These are phyloP conservation scores for Sphagnum tenellum DNA, from an alignment of 225 moss, liverwort and hornwort genomes.

Conservation along the genomic window DNA sequence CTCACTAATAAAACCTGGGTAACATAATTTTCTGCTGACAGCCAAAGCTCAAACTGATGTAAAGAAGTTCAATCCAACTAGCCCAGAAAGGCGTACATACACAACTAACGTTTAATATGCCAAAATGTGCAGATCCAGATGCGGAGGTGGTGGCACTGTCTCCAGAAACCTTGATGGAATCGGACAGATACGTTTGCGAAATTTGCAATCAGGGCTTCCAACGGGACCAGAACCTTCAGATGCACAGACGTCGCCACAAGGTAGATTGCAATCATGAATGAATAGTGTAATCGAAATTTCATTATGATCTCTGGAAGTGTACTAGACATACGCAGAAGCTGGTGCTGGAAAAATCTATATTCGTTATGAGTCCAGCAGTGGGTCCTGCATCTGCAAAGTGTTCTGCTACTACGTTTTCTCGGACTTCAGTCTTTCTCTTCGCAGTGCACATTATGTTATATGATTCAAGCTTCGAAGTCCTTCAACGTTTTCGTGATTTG, in stretches of 20 bases:
- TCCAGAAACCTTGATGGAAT: slow-evolving; percentile 71
- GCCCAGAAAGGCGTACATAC: neutral
- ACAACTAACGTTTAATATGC: neutral
- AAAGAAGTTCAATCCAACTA: neutral
- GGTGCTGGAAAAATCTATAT: neutral
- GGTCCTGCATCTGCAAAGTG: neutral
- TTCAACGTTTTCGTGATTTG: neutral
- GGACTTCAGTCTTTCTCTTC: too few relatives aligned
- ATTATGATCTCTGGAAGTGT: neutral
- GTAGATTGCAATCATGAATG: slow-evolving; percentile 6
- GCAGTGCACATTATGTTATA: neutral
- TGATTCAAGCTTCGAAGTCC: too few relatives aligned
- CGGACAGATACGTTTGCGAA: slow-evolving; percentile 74
- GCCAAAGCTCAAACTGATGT: neutral
- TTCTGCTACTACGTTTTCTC: neutral
- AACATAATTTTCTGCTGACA: neutral
- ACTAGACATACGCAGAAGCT: neutral
- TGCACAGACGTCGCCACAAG: slow-evolving; percentile 86
- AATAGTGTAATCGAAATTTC: neutral
- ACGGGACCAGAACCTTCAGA: slow-evolving; percentile 78
- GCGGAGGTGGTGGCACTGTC: slow-evolving; percentile 79
- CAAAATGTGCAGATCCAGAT: slow-evolving; percentile 46
- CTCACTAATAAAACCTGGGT: neutral
- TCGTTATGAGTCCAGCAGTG: neutral
- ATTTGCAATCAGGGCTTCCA: slow-evolving; percentile 83